Evolutionary conservation across 192 early-diverging fungal species (phyloP).

Genomic region (Pilobolus umbonatus): DNA sequence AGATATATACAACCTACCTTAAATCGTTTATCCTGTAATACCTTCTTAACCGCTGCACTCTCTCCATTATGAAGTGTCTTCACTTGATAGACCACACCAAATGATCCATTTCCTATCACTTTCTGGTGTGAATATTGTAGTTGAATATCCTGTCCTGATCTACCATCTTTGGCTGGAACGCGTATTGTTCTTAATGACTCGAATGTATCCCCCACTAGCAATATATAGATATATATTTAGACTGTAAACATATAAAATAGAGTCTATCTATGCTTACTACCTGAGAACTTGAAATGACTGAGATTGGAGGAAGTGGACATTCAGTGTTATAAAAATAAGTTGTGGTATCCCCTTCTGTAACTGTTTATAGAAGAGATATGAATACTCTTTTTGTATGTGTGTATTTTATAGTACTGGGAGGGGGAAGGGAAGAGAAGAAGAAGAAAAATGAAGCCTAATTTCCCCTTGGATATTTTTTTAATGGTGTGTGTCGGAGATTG

Average conservation of each 20-base stretch:
- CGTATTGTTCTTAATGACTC: slow-evolving; percentile 61
- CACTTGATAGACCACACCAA: slow-evolving; percentile 97
- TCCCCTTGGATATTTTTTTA: too few species aligned
- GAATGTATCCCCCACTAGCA: slow-evolving; percentile 18
- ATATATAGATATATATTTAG: neutral
- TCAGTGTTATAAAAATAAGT: neutral
- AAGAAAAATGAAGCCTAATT: too few species aligned
- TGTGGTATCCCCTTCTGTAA: too few species aligned
- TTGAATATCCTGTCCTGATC: slow-evolving; percentile 77
- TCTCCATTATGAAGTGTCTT: slow-evolving; percentile 76
- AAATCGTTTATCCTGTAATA: slow-evolving; percentile 96
- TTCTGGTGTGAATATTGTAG: slow-evolving; percentile 89
- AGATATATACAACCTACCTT: slow-evolving; percentile 55
- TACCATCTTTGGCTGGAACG: slow-evolving; percentile 82
- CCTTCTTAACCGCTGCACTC: slow-evolving; percentile 93
- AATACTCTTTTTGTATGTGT: too few species aligned
- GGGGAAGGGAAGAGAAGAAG: neutral
- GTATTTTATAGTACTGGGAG: too few species aligned
- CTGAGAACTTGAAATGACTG: slow-evolving; percentile 6
- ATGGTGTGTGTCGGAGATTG: too few species aligned
- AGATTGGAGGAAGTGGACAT: slow-evolving; percentile 2
- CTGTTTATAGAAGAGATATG: too few species aligned
- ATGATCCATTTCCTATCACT: slow-evolving; percentile 95
- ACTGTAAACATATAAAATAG: neutral
- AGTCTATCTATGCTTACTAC: neutral